phyloP scores from a whole-genome alignment of 495 filamentous ascomycete genomes.

The Saxispiralis lemnorum region DNA sequence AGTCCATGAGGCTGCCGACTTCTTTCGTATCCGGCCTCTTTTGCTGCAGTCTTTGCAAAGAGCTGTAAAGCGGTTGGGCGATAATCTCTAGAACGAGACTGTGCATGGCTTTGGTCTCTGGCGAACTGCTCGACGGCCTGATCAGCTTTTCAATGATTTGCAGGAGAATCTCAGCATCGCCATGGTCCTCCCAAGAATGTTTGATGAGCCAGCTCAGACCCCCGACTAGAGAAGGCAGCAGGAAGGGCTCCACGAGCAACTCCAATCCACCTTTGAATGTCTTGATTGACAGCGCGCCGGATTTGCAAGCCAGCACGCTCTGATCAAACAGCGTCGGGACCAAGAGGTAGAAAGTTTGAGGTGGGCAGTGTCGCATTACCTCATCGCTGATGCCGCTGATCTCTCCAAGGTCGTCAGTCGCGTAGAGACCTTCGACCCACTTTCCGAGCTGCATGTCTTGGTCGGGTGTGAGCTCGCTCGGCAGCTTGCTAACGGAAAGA shows the following conservation, averaged over 20 bases:
- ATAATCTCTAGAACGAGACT: constrained; percentile 67
- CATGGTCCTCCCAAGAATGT: constrained; percentile 53
- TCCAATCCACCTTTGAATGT: constrained; percentile 76
- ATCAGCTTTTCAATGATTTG: constrained; percentile 63
- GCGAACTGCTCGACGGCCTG: constrained; percentile 55
- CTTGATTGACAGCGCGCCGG: constrained; percentile 54
- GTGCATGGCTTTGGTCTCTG: constrained; percentile 67
- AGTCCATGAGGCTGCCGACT: constrained; percentile 51
- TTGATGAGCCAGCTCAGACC: constrained; percentile 66
- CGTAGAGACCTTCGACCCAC: constrained; percentile 81
- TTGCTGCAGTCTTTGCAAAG: constrained; percentile 53
- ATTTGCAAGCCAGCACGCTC: constrained; percentile 57
- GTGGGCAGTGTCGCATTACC: constrained; percentile 76
- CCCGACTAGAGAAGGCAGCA: constrained; percentile 71
- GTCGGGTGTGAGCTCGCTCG: constrained; percentile 50
- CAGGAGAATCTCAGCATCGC: constrained; percentile 43
- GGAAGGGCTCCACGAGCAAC: constrained; percentile 74
- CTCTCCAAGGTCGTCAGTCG: constrained; percentile 29
- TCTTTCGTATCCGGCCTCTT: constrained; percentile 49
- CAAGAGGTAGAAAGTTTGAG: constrained; percentile 86
- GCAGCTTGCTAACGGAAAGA: constrained; percentile 40
- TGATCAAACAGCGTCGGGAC: constrained; percentile 78
- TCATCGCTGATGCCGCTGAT: constrained; percentile 66
- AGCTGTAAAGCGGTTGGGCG: constrained; percentile 56
- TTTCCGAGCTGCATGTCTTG: constrained; percentile 59